These are phyloP conservation scores for Tothia fuscella DNA, from an alignment of 2,329 filamentous ascomycete species.

Conservation along the genomic window DNA sequence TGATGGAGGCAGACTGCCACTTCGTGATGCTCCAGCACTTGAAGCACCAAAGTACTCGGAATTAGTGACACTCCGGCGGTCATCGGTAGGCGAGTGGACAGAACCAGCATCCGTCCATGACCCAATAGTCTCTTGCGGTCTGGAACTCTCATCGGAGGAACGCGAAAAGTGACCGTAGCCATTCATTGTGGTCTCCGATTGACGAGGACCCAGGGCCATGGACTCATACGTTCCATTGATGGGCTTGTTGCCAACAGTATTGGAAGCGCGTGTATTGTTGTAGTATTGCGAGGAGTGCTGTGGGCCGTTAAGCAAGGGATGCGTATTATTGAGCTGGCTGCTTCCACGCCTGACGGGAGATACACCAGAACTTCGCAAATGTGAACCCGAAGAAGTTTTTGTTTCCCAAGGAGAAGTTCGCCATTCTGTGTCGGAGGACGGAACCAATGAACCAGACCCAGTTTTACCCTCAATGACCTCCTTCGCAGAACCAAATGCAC, in stretches of 20 bases:
- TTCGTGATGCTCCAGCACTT: conserved; percentile 38
- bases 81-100: conserved; percentile 31
- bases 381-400: background rate
- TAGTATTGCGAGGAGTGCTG: conserved; percentile 9
- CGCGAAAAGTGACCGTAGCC: conserved; percentile 24
- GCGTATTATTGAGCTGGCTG: conserved; percentile 23
- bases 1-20: conserved; percentile 44
- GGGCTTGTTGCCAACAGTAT: background rate
- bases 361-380: conserved; percentile 16
- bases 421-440: background rate
- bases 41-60: conserved; percentile 33
- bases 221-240: background rate
- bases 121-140: conserved; percentile 18
- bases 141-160: conserved; percentile 19
- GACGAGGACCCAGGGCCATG: background rate
- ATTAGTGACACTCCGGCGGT: conserved; percentile 26
- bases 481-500: background rate
- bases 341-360: conserved; percentile 26
- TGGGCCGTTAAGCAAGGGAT: conserved; percentile 19
- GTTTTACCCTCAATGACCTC: conserved; percentile 3
- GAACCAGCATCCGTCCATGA: conserved; percentile 25
- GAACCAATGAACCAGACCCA: background rate
- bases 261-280: background rate
- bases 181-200: conserved; percentile 14
- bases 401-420: background rate